phyloP scores from a whole-genome alignment of 208 protist species.

The Wallacemonas rigidus region DNA sequence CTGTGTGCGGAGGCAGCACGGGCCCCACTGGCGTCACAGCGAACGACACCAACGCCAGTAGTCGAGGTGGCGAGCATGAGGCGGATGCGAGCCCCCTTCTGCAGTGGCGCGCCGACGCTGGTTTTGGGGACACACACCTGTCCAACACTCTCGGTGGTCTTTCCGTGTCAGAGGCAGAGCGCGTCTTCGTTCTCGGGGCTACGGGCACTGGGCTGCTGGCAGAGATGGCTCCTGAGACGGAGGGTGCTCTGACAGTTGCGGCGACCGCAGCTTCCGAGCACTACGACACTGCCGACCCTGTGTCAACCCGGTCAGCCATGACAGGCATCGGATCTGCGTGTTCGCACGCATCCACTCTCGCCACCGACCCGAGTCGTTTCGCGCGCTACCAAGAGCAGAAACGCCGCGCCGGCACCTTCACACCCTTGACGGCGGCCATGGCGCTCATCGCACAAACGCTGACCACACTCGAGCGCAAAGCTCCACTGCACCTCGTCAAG shows the following conservation, averaged over 20 bases:
- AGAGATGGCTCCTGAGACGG: neutral
- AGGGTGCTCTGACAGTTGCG: neutral
- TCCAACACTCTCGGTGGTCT: conserved; percentile 13
- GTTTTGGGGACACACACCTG: conserved; percentile 5
- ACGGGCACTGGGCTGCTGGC: conserved; percentile 4
- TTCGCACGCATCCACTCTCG: neutral
- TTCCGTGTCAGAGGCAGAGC: neutral
- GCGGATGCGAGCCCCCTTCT: no score
- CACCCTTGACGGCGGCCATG: conserved; percentile 16
- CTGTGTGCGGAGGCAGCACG: no score
- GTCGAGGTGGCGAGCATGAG: no score
- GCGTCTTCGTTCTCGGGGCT: conserved; percentile 8
- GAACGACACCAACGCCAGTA: no score
- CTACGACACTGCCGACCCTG: neutral
- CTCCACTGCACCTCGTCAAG: conserved; percentile 29
- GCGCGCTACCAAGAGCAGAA: conserved; percentile 29
- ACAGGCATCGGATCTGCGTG: neutral
- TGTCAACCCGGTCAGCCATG: neutral
- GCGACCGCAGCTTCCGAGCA: neutral
- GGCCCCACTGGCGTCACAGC: no score
- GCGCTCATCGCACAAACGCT: conserved; percentile 29
- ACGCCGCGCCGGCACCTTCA: conserved; percentile 19
- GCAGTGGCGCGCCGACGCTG: no score
- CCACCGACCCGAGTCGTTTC: neutral
- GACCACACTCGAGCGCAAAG: conserved; percentile 7